Base-by-base conservation (phyloP, 495 filamentous ascomycete species). In the Podospora sp. region DNA sequence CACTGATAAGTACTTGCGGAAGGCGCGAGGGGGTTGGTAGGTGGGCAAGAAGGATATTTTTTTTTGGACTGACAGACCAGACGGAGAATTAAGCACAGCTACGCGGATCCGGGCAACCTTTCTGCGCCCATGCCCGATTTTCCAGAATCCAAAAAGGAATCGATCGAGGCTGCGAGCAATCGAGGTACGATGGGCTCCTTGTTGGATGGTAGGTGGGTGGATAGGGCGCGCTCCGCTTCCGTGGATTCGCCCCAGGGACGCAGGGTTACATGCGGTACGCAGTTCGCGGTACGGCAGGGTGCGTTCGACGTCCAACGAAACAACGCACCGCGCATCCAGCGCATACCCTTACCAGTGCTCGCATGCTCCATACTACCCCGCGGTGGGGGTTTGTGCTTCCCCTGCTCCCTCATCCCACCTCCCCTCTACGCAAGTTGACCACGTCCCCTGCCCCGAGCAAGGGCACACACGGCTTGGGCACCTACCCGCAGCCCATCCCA, bases 401-500 rank as follows among this genome's bases (percentile, higher is more conserved):
- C 24, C 20, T 49, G 29, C 21, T 27, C 22, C 50, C 14, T 63
- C 33, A n/a, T 61, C 58, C 58, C 14, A 27, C 58, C 24, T 16
- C 25, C 36, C 22, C 33, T 46, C 29, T 16, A 33, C 57, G 5
- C 57, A 59, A n/a, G 11, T 33, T 26, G 26, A 21, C 51, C 51
- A 55, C 51, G n/a, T 25, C 51, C 33, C 40, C 40, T 46, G 40
- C 14, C 40, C 40, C 40, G 40, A 11, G 40, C 40, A 46, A 46
- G 40, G 5, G 40, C 40, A 14, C 40, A 27, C 67, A 57, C 66
- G 69, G 66, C 69, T 69, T 36, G 70, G 59, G 63, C 50, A 16
- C 68, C 59, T 35, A 26, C 59, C 65, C 63, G 65, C 71, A 63
- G 50, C 65, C 63, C 69, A 69, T 73, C 75, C 11, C 40, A 46